phyloP scores from a whole-genome alignment of 1,139 yeast species.

The Meyerozyma carpophila region DNA sequence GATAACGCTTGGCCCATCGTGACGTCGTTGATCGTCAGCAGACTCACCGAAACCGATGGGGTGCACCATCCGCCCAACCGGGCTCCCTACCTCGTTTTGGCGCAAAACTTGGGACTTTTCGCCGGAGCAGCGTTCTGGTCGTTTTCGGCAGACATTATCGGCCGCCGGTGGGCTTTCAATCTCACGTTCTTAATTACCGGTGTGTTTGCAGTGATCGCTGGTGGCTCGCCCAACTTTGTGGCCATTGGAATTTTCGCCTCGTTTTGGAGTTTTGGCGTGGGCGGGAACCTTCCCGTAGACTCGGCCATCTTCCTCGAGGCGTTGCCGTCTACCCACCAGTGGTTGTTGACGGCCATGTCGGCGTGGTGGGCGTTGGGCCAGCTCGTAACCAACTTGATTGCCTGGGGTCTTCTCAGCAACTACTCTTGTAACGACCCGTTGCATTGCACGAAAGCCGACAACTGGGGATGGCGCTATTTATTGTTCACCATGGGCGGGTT shows the following conservation, averaged over 20 bases:
- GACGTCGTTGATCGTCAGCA: slow-evolving; percentile 29
- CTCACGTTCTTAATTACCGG: slow-evolving; percentile 39
- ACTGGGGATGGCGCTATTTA: slow-evolving; percentile 42
- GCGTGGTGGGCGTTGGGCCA: slow-evolving; percentile 44
- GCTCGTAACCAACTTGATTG: slow-evolving; percentile 30
- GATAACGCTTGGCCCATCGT: slow-evolving; percentile 43
- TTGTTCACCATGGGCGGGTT: slow-evolving; percentile 37
- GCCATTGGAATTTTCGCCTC: slow-evolving; percentile 34
- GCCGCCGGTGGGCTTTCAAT: slow-evolving; percentile 40
- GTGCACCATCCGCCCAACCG: slow-evolving; percentile 30
- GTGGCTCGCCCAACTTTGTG: slow-evolving; percentile 37
- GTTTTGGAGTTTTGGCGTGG: slow-evolving; percentile 43
- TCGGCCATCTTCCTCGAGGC: slow-evolving; percentile 42
- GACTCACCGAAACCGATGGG: slow-evolving; percentile 32
- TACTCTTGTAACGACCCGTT: slow-evolving; percentile 26
- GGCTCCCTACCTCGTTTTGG: slow-evolving; percentile 35
- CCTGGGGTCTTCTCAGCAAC: slow-evolving; percentile 38
- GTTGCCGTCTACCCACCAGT: slow-evolving; percentile 31
- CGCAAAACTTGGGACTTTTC: slow-evolving; percentile 38
- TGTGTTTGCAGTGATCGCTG: slow-evolving; percentile 32
- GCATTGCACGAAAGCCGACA: slow-evolving; percentile 28
- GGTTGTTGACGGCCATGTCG: slow-evolving; percentile 40
- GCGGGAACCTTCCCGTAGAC: slow-evolving; percentile 42
- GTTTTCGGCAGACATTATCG: slow-evolving; percentile 35
- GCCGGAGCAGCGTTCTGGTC: slow-evolving; percentile 43